Conservation (phyloP, 2,329 filamentous ascomycete species). For the Aureobasidium mangrovei region DNA sequence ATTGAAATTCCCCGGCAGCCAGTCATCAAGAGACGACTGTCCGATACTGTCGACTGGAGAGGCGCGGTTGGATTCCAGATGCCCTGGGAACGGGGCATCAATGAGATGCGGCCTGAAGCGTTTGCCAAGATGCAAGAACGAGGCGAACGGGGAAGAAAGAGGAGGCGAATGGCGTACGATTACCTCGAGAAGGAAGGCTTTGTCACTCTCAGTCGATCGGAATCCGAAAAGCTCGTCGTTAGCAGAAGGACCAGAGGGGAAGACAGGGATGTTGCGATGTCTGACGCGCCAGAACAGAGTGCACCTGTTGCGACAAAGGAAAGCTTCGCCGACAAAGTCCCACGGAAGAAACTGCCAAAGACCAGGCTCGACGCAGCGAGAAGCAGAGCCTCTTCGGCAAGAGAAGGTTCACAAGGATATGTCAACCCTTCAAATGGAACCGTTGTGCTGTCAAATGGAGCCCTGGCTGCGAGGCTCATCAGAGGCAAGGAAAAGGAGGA, state of each 20-base stretch:
- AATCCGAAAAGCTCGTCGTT: not conserved
- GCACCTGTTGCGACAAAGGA: not conserved
- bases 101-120: conserved; percentile 5
- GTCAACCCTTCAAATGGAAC: too few species aligned
- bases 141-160: conserved; percentile 14
- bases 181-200: not conserved
- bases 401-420: not conserved
- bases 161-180: conserved; percentile 12
- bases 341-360: not conserved
- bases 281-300: not conserved
- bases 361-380: not conserved
- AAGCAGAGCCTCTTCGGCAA: conserved; percentile 1
- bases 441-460: not conserved
- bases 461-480: not conserved
- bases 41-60: conserved; percentile 37
- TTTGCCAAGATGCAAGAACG: conserved; percentile 16
- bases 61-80: conserved; percentile 36
- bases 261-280: not conserved
- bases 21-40: conserved; percentile 26
- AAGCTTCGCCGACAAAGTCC: not conserved
- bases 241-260: not conserved
- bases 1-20: conserved; percentile 19
- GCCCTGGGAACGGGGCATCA: conserved; percentile 38
- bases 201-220: not conserved
- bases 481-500: not conserved